Evolutionary conservation across 1,284 basidiomycete species (phyloP), one percentile per base, ranked within the genome.

Genomic region (Ganoderma multipileum): DNA sequence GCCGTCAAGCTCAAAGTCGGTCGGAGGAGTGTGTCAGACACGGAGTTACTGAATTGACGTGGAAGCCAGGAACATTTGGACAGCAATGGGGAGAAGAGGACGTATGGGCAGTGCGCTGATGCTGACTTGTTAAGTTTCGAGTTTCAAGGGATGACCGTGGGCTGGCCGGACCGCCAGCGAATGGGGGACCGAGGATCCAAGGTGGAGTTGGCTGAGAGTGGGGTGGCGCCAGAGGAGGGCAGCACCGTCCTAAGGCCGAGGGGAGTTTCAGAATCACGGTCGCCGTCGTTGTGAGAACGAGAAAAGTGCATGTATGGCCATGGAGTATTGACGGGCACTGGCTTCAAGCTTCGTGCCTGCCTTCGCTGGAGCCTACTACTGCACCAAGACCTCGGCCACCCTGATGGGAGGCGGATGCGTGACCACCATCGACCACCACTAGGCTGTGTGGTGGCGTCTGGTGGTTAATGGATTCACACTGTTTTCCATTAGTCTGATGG

Each of bases 251-350:
- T 60, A 61, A 61, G 36, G 60, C 63, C 63, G 42, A 61, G 60
- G 60, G 55, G n/a, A 33, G 71, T 72, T 72, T 72, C 71, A 72
- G 69, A 70, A 70, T 68, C 71, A 72, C 71, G 67, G 33, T 36
- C 47, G 60, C 65, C 65, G 71, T 70, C 66, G 71, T 61, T 59
- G 66, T 72, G 71, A 64, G 71, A 72, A 72, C 67, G 65, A 64
- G 33, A 57, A 65, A 67, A 66, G 61, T 16, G 38, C 30, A 23
- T 30, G 55, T 9, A 28, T 33, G n/a, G 20, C 20, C 20, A 8
- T 28, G 33, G n/a, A 58, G 18, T 5, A 9, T 38, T 66, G 41
- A 38, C 64, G 59, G 63, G 64, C 38, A 59, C 61, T 64, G 63
- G 54, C 61, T 42, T 55, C 38, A 58, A 58, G 65, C 62, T 71